Base-by-base conservation (phyloP, 2,329 filamentous ascomycete species). In the Paracoccidioides brasiliensis region DNA sequence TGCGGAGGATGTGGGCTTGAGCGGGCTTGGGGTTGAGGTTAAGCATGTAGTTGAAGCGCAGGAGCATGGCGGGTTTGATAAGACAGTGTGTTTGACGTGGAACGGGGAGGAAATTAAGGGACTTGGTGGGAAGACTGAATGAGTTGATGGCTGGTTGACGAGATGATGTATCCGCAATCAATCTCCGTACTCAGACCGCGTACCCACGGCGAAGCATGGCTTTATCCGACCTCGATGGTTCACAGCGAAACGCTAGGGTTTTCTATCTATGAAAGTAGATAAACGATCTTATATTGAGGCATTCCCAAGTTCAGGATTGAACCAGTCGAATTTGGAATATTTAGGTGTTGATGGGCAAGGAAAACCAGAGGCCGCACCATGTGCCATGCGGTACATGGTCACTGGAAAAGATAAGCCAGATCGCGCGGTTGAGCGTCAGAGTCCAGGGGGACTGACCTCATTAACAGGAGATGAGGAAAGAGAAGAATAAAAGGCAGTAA, bases 1-100 rank as follows among this genome's bases (percentile, higher is more conserved):
- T 41, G 71, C 69, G 4, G 68, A 70, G 53, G 63, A 65, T 35
- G 55, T 72, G 54, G 73, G 72, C 8, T 58, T 75, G 44, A 67
- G 64, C 51, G 64, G 67, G 49, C 60, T 74, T 54, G 66, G 68
- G 41, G 69, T 74, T 38, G 69, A 72, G 58, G 64, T 69, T 53
- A 61, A 65, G 43, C 71, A 72, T 61, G 55, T 53, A 44, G 57
- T 49, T 4, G 53, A 56, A 6, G 56, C 10, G 28, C 22, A 6
- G 56, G 33, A 41, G n/a, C 15, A 30, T 28, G 49, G 22, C 5
- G 49, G 15, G 22, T 22, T 22, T 22, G 59, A 54, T 37, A 63
- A 63, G 49, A 61, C 64, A 54, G 59, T 68, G 37, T 57, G 57
- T 33, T 59, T 73, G 56, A 69, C 67, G 4, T 73, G 70, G 69